Evolutionary conservation across 202 grass and related monocot species (phyloP), one percentile per base, ranked within the genome.

Genomic region (Schoenoplectus tabernaemontani): DNA sequence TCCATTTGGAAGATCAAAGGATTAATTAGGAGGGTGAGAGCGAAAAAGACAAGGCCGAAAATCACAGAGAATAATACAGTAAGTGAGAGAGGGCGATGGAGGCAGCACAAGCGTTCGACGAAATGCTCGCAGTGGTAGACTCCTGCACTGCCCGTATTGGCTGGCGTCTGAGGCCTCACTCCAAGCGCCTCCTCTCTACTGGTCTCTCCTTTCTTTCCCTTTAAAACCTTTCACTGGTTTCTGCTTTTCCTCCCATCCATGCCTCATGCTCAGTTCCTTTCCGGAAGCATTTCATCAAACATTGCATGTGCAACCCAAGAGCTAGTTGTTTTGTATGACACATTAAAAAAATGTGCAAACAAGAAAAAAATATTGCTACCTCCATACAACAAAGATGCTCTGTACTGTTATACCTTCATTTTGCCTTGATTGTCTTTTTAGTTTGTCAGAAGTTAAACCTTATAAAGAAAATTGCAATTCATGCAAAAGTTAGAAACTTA

Each of bases 161-260:
- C 63, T 97, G 94, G 91, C 87, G 78, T 38, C 84, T 97, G 54
- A 87, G 80, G 17, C 68, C 86, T 43, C 38, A 50, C 24, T 86
- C 91, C 80, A 97, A 84, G 74, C 91, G 86, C 84, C 87, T 90
- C 16, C 84, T 97, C 75, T 88, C 88, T 77, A 93, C 85, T 47
- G 94, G 91, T 93, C 4, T 30, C 16, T 9, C n/a, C 36, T 43
- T 51, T 42, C 8, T 72, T 22, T 72, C 7, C 7, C 34, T 82
- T 44, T 2, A 59, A 2, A 23, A 2, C 22, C 12, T 11, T 24
- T 28, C 24, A 59, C n/a, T n/a, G n/a, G n/a, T n/a, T n/a, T n/a
- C n/a, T n/a, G n/a, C n/a, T n/a, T n/a, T n/a, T n/a, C n/a, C n/a
- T n/a, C n/a, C n/a, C n/a, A n/a, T n/a, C n/a, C n/a, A n/a, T n/a